Evolutionary conservation across 495 filamentous ascomycete genomes (phyloP), one percentile per base, ranked within the genome.

Genomic region (Podospora pseudopauciseta): DNA sequence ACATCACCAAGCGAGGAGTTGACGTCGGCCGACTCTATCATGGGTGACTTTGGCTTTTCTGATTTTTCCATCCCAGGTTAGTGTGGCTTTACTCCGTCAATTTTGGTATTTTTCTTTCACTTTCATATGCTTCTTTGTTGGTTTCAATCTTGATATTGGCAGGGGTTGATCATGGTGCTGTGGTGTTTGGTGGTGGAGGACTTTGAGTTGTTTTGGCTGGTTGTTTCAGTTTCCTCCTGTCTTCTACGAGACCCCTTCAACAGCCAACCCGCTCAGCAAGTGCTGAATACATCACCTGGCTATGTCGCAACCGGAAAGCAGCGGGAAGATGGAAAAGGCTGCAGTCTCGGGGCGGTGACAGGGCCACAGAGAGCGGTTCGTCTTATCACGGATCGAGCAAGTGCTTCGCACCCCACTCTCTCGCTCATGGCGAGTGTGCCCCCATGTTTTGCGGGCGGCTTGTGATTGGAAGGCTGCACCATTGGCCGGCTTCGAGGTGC

Each of bases 41-140:
- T 81, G 70, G 76, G 76, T 49, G 82, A 83, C 39, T 74, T 83
- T 59, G 67, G 72, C 26, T 69, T 76, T 60, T 81, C 80, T 63
- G 73, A 76, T 44, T 74, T 74, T 32, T 67, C 55, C 53, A 26
- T 71, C 13, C 1, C 69, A 63, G 68, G 75, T 71, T 67, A 68
- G 67, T 73, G 28, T 18, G 18, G n/a, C 61, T 56, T 72, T 66
- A 26, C 67, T 64, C 59, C 67, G n/a, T 60, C 19, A 4, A 26
- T 6, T 56, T 32, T 28, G 28, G 19, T 65, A 34, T 27, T 20
- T 26, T 63, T 44, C 20, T 56, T 49, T 49, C 39, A 49, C 26
- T 60, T 2, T 15, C 26, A 18, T 58, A 2, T 59, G 53, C 60
- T 30, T 18, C 5, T 27, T 9, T 9, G 3, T 65, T 19, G 27